Evolutionary conservation across 306 rosid genomes (phyloP).

Genomic region (Dalbergia cultrata): DNA sequence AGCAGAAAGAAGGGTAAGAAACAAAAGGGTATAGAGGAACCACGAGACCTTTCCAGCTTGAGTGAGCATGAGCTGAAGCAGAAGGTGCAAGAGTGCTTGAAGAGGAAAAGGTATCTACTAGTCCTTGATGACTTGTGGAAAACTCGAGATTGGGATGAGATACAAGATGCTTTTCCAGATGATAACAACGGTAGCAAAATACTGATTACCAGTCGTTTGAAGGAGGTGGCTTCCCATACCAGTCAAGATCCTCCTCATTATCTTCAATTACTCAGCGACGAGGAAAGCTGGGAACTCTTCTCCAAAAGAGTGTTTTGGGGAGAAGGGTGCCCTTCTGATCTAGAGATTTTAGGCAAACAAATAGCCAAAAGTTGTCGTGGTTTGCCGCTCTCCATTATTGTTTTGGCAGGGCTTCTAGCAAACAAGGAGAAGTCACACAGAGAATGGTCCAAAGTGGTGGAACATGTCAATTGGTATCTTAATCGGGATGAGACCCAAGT

Average conservation of each 20-base stretch:
- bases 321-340: not conserved
- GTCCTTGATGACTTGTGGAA: constrained; percentile 42
- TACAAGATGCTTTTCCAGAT: constrained; percentile 24
- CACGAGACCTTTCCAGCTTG: not conserved
- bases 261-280: constrained; percentile 1
- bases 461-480: constrained; percentile 38
- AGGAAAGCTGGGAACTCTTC: constrained; percentile 50
- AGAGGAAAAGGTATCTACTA: constrained; percentile 11
- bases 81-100: not conserved
- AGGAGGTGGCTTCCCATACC: constrained; percentile 12
- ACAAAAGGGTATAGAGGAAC: no score
- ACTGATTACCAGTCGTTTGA: constrained; percentile 39
- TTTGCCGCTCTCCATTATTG: constrained; percentile 42
- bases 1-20: constrained; percentile 17
- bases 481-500: constrained; percentile 38
- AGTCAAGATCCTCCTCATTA: constrained; percentile 4
- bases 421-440: constrained; percentile 31
- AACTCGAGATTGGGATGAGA: constrained; percentile 8
- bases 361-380: constrained; percentile 35
- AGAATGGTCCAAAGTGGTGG: constrained; percentile 40
- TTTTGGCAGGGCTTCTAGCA: constrained; percentile 39
- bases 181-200: constrained; percentile 30
- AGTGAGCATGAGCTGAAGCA: constrained; percentile 28
- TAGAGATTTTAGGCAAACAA: constrained; percentile 16
- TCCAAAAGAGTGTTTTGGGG: constrained; percentile 27